Evolutionary conservation across 2,329 filamentous ascomycete species (phyloP), one percentile per base, ranked within the genome.

Genomic region (Fusarium guadeloupense): DNA sequence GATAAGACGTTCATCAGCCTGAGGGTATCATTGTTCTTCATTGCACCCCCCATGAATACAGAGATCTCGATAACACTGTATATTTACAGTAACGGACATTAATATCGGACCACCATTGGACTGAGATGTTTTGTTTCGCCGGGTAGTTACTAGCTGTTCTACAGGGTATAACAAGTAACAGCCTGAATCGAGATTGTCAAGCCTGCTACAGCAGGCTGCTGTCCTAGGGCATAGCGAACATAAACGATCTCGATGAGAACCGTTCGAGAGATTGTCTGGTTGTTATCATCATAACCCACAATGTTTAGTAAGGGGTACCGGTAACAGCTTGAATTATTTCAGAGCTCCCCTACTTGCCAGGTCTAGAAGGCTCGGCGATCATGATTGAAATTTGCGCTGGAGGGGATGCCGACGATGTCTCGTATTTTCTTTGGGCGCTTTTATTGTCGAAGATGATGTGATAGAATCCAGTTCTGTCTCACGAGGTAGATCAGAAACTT

Each of bases 51-150:
- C 25, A 10, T 33, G 6, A 13, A 20, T n/a, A 16, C n/a, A 26
- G 37, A 28, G 37, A 61, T 62, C 44, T 50, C 21, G 54, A 60
- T 31, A 51, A 20, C 26, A 31, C 16, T 41, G 16, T 23, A 20
- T 35, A 6, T 6, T 34, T 23, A 26, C 25, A 9, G 25, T 10
- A 25, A 28, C n/a, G 25, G 26, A n/a, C n/a, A 30, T 50, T 50
- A 17, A 20, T 20, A 33, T 30, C 30, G 42, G 35, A 13, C 40
- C 30, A 26, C n/a, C 20, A 16, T 10, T 41, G 13, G 43, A 52
- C 52, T 25, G 40, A 43, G 21, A 30, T 38, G 28, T 12, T 20
- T 9, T 25, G 53, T 19, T 43, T 6, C 33, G 13, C 13, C 14
- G 19, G 25, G 26, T 31, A n/a, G 31, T 38, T 19, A 42, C 19